Conservation (phyloP, 768 basidiomycete genomes). For the Amanita rimosa region DNA sequence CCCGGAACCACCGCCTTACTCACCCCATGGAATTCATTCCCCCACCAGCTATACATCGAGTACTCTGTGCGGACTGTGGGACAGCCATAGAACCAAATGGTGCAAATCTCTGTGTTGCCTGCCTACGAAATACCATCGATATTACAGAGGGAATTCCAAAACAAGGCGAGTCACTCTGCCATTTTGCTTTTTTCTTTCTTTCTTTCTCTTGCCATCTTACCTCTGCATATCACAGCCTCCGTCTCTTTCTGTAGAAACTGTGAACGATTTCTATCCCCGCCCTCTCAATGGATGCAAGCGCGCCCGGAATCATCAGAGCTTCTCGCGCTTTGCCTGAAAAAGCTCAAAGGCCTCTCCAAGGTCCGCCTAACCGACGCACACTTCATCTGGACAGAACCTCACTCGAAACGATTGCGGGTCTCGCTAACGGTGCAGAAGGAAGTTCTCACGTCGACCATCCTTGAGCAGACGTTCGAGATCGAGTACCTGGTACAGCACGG, state of each 20-base stretch:
- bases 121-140: slow-evolving; percentile 89
- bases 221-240: slow-evolving; percentile 40
- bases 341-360: slow-evolving; percentile 88
- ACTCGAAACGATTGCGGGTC: slow-evolving; percentile 85
- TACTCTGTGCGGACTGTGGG: slow-evolving; percentile 88
- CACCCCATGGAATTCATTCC: slow-evolving; percentile 70
- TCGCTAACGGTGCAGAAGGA: slow-evolving; percentile 98
- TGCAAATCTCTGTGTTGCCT: slow-evolving; percentile 84
- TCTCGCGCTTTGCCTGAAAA: slow-evolving; percentile 88
- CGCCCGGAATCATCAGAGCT: slow-evolving; percentile 89
- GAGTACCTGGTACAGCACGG: slow-evolving; percentile 92
- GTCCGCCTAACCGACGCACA: slow-evolving; percentile 96
- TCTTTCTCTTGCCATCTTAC: background rate
- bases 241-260: slow-evolving; percentile 94
- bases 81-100: slow-evolving; percentile 86
- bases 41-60: slow-evolving; percentile 64
- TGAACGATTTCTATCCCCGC: slow-evolving; percentile 90
- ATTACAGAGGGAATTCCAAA: slow-evolving; percentile 98
- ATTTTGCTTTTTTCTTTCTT: background rate
- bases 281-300: slow-evolving; percentile 75
- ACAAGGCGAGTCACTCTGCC: slow-evolving; percentile 43
- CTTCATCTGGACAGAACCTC: slow-evolving; percentile 99
- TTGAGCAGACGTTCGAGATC: slow-evolving; percentile 96
- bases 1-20: background rate
- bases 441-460: slow-evolving; percentile 87